Percentiles rank a stretch among this genome's conserved stretches.
These are phyloP conservation scores for Caryopteris hybrid DNA, from an alignment of 305 asterid genomes.

Conservation along the genomic window DNA sequence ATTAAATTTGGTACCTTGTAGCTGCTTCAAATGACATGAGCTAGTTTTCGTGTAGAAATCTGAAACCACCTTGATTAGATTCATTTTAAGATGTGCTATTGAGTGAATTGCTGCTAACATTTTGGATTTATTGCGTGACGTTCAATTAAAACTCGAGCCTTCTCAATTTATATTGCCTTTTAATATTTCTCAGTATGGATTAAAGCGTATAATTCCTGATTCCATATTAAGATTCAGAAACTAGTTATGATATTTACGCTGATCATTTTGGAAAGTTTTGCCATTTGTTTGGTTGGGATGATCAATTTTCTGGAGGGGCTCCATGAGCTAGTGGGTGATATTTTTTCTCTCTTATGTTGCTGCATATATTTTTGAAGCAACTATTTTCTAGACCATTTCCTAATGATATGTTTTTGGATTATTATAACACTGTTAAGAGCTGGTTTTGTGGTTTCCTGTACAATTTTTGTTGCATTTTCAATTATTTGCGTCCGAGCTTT, in stretches of 20 bases:
- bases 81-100: neutral
- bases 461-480: neutral
- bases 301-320: neutral
- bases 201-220: neutral
- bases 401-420: neutral
- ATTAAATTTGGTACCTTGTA: neutral
- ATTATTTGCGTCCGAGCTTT: neutral
- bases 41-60: neutral
- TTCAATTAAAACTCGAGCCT: neutral
- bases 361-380: neutral
- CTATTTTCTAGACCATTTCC: neutral
- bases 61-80: neutral
- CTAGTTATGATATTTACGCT: neutral
- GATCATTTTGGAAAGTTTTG: neutral
- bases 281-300: neutral
- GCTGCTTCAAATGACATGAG: constrained; percentile 6
- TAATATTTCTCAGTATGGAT: neutral
- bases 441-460: neutral
- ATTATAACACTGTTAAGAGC: neutral
- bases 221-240: neutral
- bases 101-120: neutral
- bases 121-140: neutral
- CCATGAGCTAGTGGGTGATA: neutral
- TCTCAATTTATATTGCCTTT: neutral
- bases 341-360: neutral